phyloP scores from a whole-genome alignment of 768 basidiomycete species.

The Sarcomyxa edulis region DNA sequence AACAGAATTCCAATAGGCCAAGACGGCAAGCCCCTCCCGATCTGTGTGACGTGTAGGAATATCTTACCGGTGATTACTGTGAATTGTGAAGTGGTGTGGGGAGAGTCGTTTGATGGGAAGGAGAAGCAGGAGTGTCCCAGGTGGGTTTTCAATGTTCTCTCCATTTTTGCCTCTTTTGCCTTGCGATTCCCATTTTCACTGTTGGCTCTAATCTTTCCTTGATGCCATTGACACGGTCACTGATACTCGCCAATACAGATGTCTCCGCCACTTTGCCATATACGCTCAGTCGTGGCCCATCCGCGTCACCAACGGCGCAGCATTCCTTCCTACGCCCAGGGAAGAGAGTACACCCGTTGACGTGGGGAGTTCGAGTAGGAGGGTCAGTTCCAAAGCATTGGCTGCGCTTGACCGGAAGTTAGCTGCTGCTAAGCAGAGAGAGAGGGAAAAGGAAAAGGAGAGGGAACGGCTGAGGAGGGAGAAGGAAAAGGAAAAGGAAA shows the following conservation, averaged over 20 bases:
- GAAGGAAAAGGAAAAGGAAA: constrained; percentile 53
- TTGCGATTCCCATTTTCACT: too few relatives aligned
- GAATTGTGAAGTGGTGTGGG: constrained; percentile 73
- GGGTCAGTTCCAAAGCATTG: constrained; percentile 46
- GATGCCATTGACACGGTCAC: too few relatives aligned
- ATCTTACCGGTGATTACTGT: constrained; percentile 73
- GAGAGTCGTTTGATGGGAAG: constrained; percentile 34
- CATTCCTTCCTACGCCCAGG: constrained; percentile 42
- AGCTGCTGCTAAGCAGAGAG: constrained; percentile 26
- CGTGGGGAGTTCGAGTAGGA: constrained; percentile 36
- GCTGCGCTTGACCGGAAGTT: constrained; percentile 53
- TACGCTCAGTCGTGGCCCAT: constrained; percentile 70
- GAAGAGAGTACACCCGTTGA: constrained; percentile 47
- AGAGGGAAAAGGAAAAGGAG: constrained; percentile 25
- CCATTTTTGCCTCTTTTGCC: too few relatives aligned
- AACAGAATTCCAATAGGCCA: constrained; percentile 44
- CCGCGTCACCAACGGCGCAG: constrained; percentile 44
- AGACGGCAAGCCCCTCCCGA: constrained; percentile 65
- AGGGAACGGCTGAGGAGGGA: constrained; percentile 41
- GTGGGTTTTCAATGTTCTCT: constrained; percentile 33
- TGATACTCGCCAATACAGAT: constrained; percentile 38
- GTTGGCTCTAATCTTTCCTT: constrained; percentile 3
- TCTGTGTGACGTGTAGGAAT: constrained; percentile 67
- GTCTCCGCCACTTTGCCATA: constrained; percentile 76
- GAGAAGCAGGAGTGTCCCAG: constrained; percentile 69